A percentile compares a stretch with the other conserved stretches of the same genome.
phyloP scores from a whole-genome alignment of 352 stramenopile species.

The Globisporangium apiculatum region DNA sequence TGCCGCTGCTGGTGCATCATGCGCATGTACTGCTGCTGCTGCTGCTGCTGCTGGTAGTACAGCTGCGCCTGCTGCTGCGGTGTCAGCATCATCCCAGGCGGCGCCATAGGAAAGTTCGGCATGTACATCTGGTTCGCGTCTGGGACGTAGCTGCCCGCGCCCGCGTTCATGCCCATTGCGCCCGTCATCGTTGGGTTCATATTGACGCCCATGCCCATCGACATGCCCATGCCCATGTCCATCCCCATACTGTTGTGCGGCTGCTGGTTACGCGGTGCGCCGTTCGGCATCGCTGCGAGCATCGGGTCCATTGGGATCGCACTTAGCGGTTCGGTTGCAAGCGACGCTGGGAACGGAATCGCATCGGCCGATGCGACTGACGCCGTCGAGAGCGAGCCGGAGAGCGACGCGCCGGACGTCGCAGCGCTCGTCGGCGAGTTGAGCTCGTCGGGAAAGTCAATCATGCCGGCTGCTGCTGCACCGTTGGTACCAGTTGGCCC shows the following conservation, averaged over 20 bases:
- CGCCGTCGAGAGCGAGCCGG: conserved; percentile 21
- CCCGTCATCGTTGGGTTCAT: conserved; percentile 38
- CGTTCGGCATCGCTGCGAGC: conserved; percentile 15
- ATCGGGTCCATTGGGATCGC: conserved; percentile 19
- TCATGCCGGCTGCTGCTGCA: conserved; percentile 40
- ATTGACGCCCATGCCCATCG: conserved; percentile 22
- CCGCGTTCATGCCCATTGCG: conserved; percentile 38
- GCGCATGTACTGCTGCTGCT: conserved; percentile 79
- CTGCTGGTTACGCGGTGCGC: conserved; percentile 2
- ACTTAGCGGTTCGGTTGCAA: conserved; percentile 54
- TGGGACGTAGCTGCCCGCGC: neutral
- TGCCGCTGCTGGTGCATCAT: conserved; percentile 48
- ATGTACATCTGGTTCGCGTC: conserved; percentile 57
- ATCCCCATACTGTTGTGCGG: conserved; percentile 14
- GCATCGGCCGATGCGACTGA: conserved; percentile 33
- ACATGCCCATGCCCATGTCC: conserved; percentile 22
- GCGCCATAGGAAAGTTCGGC: conserved; percentile 58
- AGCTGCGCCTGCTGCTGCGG: conserved; percentile 38
- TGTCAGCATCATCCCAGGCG: conserved; percentile 76
- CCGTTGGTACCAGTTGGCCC: conserved; percentile 4
- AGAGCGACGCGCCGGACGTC: conserved; percentile 21
- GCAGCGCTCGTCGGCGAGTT: conserved; percentile 50
- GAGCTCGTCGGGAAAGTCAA: conserved; percentile 84
- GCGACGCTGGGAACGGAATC: conserved; percentile 71
- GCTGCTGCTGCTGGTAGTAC: conserved; percentile 70